Evolutionary conservation across 805 yeast genomes (phyloP).

Genomic region (Wickerhamiella lipophila): DNA sequence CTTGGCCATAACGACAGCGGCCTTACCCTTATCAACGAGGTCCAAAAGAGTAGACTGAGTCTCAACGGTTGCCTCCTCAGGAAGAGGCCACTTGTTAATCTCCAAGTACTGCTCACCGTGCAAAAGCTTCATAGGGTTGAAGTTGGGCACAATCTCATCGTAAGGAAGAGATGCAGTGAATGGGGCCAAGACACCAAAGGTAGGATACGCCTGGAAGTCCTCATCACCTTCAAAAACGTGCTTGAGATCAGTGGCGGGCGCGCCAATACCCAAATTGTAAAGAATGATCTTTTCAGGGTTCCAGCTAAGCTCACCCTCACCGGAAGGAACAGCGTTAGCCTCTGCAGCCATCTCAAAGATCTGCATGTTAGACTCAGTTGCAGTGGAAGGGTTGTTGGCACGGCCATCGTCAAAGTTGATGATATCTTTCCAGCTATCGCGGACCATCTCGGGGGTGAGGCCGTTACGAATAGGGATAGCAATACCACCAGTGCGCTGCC

Average conservation of each 20-base stretch:
- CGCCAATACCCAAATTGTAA: constrained; percentile 85
- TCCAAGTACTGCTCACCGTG: constrained; percentile 94
- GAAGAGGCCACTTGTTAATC: constrained; percentile 62
- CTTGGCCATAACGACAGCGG: constrained; percentile 61
- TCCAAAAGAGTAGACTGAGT: constrained; percentile 60
- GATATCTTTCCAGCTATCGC: constrained; percentile 53
- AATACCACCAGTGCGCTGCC: constrained; percentile 88
- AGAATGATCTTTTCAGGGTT: constrained; percentile 60
- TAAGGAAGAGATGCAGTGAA: constrained; percentile 54
- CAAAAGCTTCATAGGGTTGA: constrained; percentile 76
- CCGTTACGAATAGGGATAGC: constrained; percentile 33
- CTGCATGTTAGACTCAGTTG: constrained; percentile 70
- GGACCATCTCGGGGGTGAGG: constrained; percentile 55
- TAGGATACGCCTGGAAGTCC: constrained; percentile 75
- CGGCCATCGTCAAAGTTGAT: constrained; percentile 47
- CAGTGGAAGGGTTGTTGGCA: constrained; percentile 44
- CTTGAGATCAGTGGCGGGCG: constrained; percentile 59
- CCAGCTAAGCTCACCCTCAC: constrained; percentile 42
- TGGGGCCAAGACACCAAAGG: constrained; percentile 81
- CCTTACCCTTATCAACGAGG: constrained; percentile 71
- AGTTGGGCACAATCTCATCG: constrained; percentile 54
- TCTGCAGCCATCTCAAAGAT: constrained; percentile 41
- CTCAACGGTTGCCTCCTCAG: constrained; percentile 50
- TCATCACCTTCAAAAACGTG: constrained; percentile 65
- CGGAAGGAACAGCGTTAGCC: constrained; percentile 35